A percentile compares a stretch with the other conserved stretches of the same genome.
Conservation (phyloP, 306 rosid genomes). For the Rosa persica region DNA sequence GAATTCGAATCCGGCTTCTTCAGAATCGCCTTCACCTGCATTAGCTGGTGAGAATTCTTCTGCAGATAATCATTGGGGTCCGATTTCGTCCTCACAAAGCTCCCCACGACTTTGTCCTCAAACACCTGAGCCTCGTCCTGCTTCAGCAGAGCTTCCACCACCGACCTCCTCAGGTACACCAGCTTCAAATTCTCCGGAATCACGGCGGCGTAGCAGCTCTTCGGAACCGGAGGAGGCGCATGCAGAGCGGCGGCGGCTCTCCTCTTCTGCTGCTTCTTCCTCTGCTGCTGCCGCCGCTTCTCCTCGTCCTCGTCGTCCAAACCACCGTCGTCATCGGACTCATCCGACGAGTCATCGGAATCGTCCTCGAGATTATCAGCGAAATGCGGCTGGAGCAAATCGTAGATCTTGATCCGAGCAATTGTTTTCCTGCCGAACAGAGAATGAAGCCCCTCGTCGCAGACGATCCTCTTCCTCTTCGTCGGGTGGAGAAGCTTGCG, state of each 20-base stretch:
- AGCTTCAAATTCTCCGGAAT: slow-evolving; percentile 63
- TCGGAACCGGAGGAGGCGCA: slow-evolving; percentile 25
- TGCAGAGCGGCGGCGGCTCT: slow-evolving; percentile 8
- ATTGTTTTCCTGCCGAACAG: slow-evolving; percentile 71
- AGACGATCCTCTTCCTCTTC: slow-evolving; percentile 61
- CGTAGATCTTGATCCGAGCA: slow-evolving; percentile 51
- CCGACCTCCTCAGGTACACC: slow-evolving; percentile 59
- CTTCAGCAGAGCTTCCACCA: slow-evolving; percentile 55
- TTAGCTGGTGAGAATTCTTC: slow-evolving; percentile 74
- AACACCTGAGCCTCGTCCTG: slow-evolving; percentile 39
- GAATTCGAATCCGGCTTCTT: slow-evolving; percentile 25
- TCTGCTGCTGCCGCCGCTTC: neutral
- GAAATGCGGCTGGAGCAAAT: slow-evolving; percentile 63
- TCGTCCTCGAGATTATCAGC: slow-evolving; percentile 46
- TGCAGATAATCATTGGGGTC: slow-evolving; percentile 82
- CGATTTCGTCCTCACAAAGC: slow-evolving; percentile 68
- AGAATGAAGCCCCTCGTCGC: slow-evolving; percentile 55
- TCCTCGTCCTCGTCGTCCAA: slow-evolving; percentile 25
- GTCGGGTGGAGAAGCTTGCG: slow-evolving; percentile 46
- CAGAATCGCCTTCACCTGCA: slow-evolving; percentile 63
- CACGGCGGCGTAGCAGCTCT: slow-evolving; percentile 68
- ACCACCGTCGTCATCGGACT: slow-evolving; percentile 21
- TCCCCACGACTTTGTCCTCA: slow-evolving; percentile 69
- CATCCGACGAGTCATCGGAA: slow-evolving; percentile 18
- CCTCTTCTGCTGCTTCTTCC: too few relatives aligned